Conservation (phyloP, 306 rosid species). For the Dicorynia guianensis region DNA sequence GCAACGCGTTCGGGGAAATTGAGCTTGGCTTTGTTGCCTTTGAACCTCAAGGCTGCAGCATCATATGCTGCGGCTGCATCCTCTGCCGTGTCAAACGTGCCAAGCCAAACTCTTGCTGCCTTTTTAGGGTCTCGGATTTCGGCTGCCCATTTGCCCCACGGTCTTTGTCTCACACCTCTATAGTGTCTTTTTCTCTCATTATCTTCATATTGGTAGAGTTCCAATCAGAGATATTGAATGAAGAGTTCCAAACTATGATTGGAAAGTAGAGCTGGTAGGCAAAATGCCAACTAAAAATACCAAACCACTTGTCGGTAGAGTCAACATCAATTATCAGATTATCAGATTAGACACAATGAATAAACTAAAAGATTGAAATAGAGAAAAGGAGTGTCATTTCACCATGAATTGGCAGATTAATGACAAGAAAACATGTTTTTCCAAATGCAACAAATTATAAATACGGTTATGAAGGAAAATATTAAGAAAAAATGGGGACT, state of each 20-base stretch:
- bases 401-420: neutral
- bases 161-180: slow-evolving; percentile 60
- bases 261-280: neutral
- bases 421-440: slow-evolving; percentile 9
- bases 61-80: slow-evolving; percentile 59
- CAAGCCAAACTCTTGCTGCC: slow-evolving; percentile 61
- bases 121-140: slow-evolving; percentile 63
- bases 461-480: neutral
- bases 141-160: slow-evolving; percentile 65
- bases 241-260: too few relatives aligned
- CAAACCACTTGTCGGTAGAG: slow-evolving; percentile 6
- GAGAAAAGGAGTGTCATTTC: slow-evolving; percentile 23
- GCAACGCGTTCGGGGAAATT: slow-evolving; percentile 50
- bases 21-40: slow-evolving; percentile 57
- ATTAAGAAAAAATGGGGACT: neutral
- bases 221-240: neutral
- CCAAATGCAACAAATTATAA: neutral
- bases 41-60: slow-evolving; percentile 51
- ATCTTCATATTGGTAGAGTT: slow-evolving; percentile 12
- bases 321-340: slow-evolving; percentile 14
- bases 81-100: slow-evolving; percentile 61
- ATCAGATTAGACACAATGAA: neutral
- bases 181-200: slow-evolving; percentile 46
- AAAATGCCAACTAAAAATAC: neutral
- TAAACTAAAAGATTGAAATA: neutral